Evolutionary conservation across 1,284 basidiomycete genomes (phyloP).

Genomic region (Marasmius fiardii): DNA sequence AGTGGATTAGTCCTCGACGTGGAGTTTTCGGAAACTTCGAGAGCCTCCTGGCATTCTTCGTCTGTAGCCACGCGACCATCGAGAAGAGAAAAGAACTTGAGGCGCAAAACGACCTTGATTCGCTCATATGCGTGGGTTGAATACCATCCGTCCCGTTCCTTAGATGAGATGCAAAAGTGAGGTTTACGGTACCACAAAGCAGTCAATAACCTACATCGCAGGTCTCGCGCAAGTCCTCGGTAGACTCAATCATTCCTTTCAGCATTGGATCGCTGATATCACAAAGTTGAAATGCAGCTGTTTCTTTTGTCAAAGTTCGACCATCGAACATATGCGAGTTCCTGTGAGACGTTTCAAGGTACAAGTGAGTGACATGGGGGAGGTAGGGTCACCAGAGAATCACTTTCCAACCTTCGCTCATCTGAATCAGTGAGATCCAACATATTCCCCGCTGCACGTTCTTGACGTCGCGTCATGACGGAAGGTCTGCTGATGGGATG

Average conservation of each 20-base stretch:
- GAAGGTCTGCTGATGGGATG: slow-evolving; percentile 74
- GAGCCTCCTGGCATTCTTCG: slow-evolving; percentile 66
- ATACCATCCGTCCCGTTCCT: slow-evolving; percentile 89
- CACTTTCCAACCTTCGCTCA: slow-evolving; percentile 28
- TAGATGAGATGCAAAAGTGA: neutral
- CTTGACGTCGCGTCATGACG: slow-evolving; percentile 64
- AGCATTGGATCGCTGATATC: slow-evolving; percentile 88
- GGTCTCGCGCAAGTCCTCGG: slow-evolving; percentile 59
- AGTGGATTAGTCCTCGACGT: slow-evolving; percentile 38
- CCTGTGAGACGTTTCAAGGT: slow-evolving; percentile 29
- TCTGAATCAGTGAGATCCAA: slow-evolving; percentile 40
- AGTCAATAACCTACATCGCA: slow-evolving; percentile 58
- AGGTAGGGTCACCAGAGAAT: no score
- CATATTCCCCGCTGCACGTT: slow-evolving; percentile 38
- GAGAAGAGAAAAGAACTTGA: slow-evolving; percentile 84
- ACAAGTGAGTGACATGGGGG: no score
- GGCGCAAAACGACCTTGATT: slow-evolving; percentile 81
- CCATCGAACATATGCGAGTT: slow-evolving; percentile 91
- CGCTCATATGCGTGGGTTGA: slow-evolving; percentile 68
- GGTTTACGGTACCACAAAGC: neutral
- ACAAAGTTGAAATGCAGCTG: slow-evolving; percentile 90
- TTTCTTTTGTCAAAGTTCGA: slow-evolving; percentile 69
- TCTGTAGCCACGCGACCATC: slow-evolving; percentile 69
- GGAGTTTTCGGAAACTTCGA: slow-evolving; percentile 45
- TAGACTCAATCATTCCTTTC: slow-evolving; percentile 73